Evolutionary conservation across 768 basidiomycete genomes (phyloP).

Genomic region (Termitomyces sp.): DNA sequence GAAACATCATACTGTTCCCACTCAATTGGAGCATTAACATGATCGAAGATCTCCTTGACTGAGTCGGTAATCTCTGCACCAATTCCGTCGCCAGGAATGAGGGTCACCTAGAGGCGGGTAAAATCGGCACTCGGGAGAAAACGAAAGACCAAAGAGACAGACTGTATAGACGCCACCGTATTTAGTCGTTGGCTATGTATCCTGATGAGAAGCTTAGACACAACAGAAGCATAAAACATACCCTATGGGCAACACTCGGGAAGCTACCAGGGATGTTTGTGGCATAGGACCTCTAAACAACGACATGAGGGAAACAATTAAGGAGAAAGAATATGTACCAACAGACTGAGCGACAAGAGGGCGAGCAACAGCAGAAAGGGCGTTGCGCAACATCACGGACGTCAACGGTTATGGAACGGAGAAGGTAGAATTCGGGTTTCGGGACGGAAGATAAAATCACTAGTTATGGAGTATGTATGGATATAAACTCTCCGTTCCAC

Average conservation of each 20-base stretch:
- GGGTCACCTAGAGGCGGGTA: slow-evolving; percentile 63
- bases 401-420: slow-evolving; percentile 20
- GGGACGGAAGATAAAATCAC: slow-evolving; percentile 9
- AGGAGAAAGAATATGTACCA: slow-evolving; percentile 13
- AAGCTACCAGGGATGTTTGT: slow-evolving; percentile 77
- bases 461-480: not conserved
- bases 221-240: slow-evolving; percentile 28
- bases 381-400: slow-evolving; percentile 61
- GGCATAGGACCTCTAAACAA: slow-evolving; percentile 49
- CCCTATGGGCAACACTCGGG: slow-evolving; percentile 67
- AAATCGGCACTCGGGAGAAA: slow-evolving; percentile 17
- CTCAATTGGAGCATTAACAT: slow-evolving; percentile 96
- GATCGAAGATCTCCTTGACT: slow-evolving; percentile 98
- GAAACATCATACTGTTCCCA: slow-evolving; percentile 99
- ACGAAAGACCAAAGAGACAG: slow-evolving; percentile 20
- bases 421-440: slow-evolving; percentile 25
- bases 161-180: slow-evolving; percentile 93
- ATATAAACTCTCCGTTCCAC: slow-evolving; percentile 2
- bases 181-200: slow-evolving; percentile 70
- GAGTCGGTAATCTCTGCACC: slow-evolving; percentile 97
- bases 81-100: slow-evolving; percentile 97
- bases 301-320: not conserved
- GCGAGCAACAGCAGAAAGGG: slow-evolving; percentile 50
- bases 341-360: slow-evolving; percentile 49
- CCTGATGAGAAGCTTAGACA: slow-evolving; percentile 7